phyloP scores from a whole-genome alignment of 345 rosid species.

The Arabis hirsuta region DNA sequence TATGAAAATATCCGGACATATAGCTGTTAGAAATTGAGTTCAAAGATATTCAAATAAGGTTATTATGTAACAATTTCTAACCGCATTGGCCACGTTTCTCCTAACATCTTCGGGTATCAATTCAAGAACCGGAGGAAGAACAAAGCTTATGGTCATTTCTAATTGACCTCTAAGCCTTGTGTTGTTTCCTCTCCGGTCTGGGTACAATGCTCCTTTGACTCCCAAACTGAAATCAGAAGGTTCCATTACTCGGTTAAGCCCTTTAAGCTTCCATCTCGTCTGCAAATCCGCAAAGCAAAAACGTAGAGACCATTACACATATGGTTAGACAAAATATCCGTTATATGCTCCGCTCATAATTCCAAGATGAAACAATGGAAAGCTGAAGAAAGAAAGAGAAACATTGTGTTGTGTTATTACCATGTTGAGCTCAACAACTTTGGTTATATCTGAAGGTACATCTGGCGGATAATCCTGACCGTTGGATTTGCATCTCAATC shows the following conservation, averaged over 20 bases:
- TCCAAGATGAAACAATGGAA: too few species aligned
- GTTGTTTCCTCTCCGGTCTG: constrained; percentile 52
- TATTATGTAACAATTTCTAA: constrained; percentile 38
- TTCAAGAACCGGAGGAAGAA: constrained; percentile 74
- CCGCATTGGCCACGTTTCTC: constrained; percentile 60
- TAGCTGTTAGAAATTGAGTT: background rate
- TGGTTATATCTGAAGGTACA: constrained; percentile 62
- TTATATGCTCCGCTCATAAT: too few species aligned
- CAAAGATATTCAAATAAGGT: background rate
- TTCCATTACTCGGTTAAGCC: constrained; percentile 60
- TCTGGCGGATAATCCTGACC: constrained; percentile 73
- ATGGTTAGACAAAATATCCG: background rate
- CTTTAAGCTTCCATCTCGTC: constrained; percentile 86
- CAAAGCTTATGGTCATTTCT: constrained; percentile 74
- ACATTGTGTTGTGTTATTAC: constrained; percentile 50
- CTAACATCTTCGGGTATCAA: constrained; percentile 75
- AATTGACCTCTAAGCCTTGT: constrained; percentile 78
- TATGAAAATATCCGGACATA: background rate
- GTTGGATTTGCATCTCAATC: constrained; percentile 65
- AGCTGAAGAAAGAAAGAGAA: too few species aligned
- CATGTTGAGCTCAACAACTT: constrained; percentile 74
- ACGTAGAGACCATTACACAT: background rate
- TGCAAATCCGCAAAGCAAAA: constrained; percentile 28
- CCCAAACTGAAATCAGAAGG: constrained; percentile 69
- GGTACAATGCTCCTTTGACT: constrained; percentile 73